Percentiles rank a stretch among this genome's conserved stretches.
Conservation (phyloP, 2,329 filamentous ascomycete species). For the Colletotrichum sp. region DNA sequence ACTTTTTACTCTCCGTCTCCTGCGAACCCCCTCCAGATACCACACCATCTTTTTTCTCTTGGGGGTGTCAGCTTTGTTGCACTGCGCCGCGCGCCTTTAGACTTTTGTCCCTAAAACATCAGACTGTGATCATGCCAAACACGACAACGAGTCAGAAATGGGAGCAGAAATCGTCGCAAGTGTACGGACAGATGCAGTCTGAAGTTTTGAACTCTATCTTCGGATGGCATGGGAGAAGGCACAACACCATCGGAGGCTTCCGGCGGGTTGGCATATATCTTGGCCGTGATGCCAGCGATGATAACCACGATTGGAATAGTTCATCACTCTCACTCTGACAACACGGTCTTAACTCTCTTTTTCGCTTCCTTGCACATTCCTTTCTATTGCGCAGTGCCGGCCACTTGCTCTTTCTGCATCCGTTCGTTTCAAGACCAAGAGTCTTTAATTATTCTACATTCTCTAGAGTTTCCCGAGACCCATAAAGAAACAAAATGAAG, state of each 20-base stretch:
- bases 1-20: not conserved
- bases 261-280: not conserved
- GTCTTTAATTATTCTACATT: not conserved
- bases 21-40: not conserved
- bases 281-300: not conserved
- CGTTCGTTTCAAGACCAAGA: not conserved
- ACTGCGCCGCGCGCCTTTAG: not conserved
- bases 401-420: conserved; percentile 12
- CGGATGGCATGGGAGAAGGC: not conserved
- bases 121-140: not conserved
- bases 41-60: not conserved
- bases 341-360: not conserved
- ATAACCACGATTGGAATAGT: fast-evolving
- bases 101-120: not conserved
- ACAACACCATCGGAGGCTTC: not conserved
- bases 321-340: not conserved
- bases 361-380: not conserved
- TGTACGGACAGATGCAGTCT: not conserved
- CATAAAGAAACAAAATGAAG: conserved; percentile 1
- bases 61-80: not conserved
- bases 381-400: conserved; percentile 14
- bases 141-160: not conserved
- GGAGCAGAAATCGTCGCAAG: conserved; percentile 3
- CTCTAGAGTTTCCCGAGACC: not conserved
- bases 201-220: conserved; percentile 11